Conservation (phyloP, 1,284 basidiomycete genomes). For the Leccinum variabile region DNA sequence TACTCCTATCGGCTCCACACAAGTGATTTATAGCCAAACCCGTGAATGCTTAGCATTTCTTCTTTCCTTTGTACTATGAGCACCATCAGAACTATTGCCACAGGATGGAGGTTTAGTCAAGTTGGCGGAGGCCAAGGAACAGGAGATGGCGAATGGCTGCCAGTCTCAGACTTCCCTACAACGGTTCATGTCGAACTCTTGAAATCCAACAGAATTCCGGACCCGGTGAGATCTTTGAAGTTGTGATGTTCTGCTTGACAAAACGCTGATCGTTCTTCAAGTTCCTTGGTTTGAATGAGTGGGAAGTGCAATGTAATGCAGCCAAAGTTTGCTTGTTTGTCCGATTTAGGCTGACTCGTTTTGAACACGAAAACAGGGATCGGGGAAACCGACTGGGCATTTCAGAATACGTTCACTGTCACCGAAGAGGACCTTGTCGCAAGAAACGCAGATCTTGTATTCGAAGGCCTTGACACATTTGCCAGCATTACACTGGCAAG, state of each 20-base stretch:
- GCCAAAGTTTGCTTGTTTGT: conserved; percentile 13
- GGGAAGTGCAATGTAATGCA: conserved; percentile 79
- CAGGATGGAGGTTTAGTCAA: conserved; percentile 69
- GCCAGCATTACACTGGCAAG: conserved; percentile 67
- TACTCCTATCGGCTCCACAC: not conserved
- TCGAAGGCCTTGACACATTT: conserved; percentile 89
- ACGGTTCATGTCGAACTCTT: conserved; percentile 84
- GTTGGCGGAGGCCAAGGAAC: conserved; percentile 60
- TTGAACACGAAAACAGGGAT: conserved; percentile 57
- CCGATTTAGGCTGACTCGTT: not conserved
- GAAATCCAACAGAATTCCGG: conserved; percentile 68
- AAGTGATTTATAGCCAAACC: not conserved
- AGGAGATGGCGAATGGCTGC: conserved; percentile 65
- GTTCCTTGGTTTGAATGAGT: conserved; percentile 79
- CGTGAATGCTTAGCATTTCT: not conserved
- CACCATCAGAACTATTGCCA: conserved; percentile 26
- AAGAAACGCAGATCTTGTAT: conserved; percentile 69
- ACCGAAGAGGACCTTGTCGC: conserved; percentile 46
- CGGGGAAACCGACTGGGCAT: conserved; percentile 84
- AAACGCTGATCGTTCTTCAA: conserved; percentile 31
- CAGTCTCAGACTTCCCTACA: conserved; percentile 68
- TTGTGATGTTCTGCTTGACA: not conserved
- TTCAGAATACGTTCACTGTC: conserved; percentile 67
- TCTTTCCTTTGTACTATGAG: conserved; percentile 22
- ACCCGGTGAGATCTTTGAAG: conserved; percentile 59